Evolutionary conservation across 495 filamentous ascomycete genomes (phyloP), one percentile per base, ranked within the genome.

Genomic region (Acidomyces sp.): DNA sequence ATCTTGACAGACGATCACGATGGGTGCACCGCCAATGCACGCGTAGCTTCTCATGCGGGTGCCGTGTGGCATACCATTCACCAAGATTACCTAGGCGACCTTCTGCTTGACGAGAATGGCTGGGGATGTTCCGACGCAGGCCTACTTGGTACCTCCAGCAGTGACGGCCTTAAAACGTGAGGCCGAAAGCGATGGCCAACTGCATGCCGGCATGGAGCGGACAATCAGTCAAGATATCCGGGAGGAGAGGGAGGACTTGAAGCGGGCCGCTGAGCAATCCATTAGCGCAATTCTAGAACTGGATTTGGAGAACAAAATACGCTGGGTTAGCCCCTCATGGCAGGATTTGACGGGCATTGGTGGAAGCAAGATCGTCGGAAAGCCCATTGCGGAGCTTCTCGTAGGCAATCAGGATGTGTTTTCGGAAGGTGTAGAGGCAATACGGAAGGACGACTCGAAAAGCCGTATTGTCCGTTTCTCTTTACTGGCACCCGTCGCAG

Each of bases 261-360:
- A 84, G 53, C 80, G 92, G 64, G 92, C 87, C 16, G 90, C 90
- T 17, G 90, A 97, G 61, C 85, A 96, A 65, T 93, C 84, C 7
- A 66, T 90, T 55, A 96, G 94, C 62, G 81, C 93, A 39, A 95
- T 97, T 49, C 64, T 96, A 55, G 86, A 97, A 59, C 71, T 97
- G 37, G 82, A 80, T 51, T 68, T 96, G 34, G 82, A 93, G 51
- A 84, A 84, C 34, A 78, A 72, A 27, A 80, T 97, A 51, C 75
- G 82, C 55, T 96, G 92, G 85, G 87, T 90, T 43, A 96, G 88
- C 60, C 82, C 85, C 6, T 93, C 87, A n/a, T 97, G 90, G 90
- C 74, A 74, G 41, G 85, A 93, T 53, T 82, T 97, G 31, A 78
- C 96, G 33, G 90, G 90, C 34, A 85, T 82, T 3, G 52, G 69